Percentiles rank a stretch among this genome's conserved stretches.
Conservation (phyloP, 1,284 basidiomycete species). For the Malassezia sp. region DNA sequence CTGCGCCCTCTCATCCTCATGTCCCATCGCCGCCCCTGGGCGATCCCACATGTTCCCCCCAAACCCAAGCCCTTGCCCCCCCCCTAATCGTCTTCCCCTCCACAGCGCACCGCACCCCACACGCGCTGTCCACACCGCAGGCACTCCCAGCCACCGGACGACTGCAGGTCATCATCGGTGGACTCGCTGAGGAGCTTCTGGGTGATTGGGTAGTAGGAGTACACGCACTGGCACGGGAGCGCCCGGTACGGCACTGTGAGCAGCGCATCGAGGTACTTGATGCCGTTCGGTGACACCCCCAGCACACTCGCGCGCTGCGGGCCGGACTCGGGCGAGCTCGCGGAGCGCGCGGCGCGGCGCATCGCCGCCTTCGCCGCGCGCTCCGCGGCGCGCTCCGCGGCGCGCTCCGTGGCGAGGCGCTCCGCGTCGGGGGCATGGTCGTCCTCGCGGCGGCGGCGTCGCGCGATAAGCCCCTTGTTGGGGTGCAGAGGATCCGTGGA, state of each 20-base stretch:
- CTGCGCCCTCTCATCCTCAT: too few relatives aligned
- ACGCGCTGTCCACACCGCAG: constrained; percentile 27
- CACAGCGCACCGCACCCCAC: constrained; percentile 8
- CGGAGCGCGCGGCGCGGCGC: constrained; percentile 2
- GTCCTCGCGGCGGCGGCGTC: not conserved
- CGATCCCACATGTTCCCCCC: too few relatives aligned
- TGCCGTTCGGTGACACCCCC: constrained; percentile 26
- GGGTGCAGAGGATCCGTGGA: constrained; percentile 29
- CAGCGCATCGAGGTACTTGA: constrained; percentile 34
- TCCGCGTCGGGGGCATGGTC: not conserved
- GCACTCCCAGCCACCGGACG: constrained; percentile 36
- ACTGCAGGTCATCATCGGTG: constrained; percentile 36
- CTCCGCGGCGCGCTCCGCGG: not conserved
- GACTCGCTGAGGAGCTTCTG: constrained; percentile 33
- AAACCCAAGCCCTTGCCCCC: too few relatives aligned
- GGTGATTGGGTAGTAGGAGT: constrained; percentile 45
- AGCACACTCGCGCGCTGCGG: constrained; percentile 5
- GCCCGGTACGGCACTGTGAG: constrained; percentile 34
- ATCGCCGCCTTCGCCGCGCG: constrained; percentile 1
- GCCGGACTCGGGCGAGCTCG: not conserved
- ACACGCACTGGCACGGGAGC: constrained; percentile 31
- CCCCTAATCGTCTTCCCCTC: too few relatives aligned
- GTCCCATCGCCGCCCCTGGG: too few relatives aligned
- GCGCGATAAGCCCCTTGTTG: constrained; percentile 1
- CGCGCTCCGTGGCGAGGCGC: not conserved